Evolutionary conservation across 495 filamentous ascomycete species (phyloP).

Genomic region (Penicillium angulare): DNA sequence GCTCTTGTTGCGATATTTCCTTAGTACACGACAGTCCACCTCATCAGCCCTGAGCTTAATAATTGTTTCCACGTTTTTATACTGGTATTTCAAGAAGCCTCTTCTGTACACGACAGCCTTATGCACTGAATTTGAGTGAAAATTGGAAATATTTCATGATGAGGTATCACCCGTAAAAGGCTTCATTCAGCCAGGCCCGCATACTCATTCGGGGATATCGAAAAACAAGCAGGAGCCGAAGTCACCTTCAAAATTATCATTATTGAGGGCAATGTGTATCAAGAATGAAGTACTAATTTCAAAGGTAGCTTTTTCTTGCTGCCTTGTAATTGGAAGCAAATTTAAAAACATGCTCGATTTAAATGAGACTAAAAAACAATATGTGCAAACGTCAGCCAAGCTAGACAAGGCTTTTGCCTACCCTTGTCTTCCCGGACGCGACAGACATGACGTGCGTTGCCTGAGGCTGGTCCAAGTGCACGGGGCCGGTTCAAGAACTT

Average conservation of each 20-base stretch:
- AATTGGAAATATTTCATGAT: no score
- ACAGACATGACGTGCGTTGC: conserved; percentile 8
- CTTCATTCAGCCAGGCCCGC: no score
- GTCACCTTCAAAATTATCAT: no score
- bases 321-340: no score
- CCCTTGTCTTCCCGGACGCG: neutral
- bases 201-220: no score
- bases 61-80: conserved; percentile 5
- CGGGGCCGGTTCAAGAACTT: conserved; percentile 13
- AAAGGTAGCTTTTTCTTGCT: no score
- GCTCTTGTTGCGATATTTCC: conserved; percentile 5
- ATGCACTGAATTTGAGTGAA: no score
- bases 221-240: no score
- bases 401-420: conserved; percentile 1
- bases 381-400: conserved; percentile 5
- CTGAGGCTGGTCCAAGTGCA: conserved; percentile 3
- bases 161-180: no score
- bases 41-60: conserved; percentile 5
- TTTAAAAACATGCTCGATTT: no score
- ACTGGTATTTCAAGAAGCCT: no score
- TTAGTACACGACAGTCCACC: conserved; percentile 9
- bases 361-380: neutral
- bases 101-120: no score
- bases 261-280: neutral
- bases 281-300: neutral